Conservation (phyloP, 2,329 filamentous ascomycete genomes). For the Talaromyces sp. region DNA sequence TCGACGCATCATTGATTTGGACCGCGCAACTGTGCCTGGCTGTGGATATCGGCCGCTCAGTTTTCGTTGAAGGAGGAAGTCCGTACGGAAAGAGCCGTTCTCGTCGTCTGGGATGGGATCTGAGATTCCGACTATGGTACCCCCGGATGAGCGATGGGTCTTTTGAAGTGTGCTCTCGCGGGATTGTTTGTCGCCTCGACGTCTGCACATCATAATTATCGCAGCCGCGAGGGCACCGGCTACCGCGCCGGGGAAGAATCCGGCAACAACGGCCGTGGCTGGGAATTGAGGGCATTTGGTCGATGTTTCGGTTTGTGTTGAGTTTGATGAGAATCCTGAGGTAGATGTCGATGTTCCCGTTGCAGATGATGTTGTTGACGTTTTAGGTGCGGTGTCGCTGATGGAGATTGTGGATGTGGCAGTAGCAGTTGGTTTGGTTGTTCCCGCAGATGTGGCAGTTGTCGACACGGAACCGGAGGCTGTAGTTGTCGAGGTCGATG, state of each 20-base stretch:
- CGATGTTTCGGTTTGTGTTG: constrained; percentile 23
- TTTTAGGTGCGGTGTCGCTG: constrained; percentile 1
- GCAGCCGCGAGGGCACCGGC: constrained; percentile 53
- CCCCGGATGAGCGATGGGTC: constrained; percentile 32
- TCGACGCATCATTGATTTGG: constrained; percentile 35
- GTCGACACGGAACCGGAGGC: constrained; percentile 24
- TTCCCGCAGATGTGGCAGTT: constrained; percentile 23
- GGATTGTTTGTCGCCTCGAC: constrained; percentile 26
- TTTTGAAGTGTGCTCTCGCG: constrained; percentile 10
- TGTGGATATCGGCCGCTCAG: constrained; percentile 24
- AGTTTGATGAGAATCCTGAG: constrained; percentile 25
- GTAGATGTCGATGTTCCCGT: constrained; percentile 13
- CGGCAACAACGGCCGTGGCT: constrained; percentile 42
- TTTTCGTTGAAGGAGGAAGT: constrained; percentile 41
- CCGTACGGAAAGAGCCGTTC: constrained; percentile 43
- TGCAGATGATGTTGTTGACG: constrained; percentile 23
- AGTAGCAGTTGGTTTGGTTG: constrained; percentile 21
- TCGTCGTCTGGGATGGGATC: constrained; percentile 44
- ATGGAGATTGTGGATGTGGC: constrained; percentile 12
- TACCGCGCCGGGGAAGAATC: constrained; percentile 49
- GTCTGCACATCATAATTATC: constrained; percentile 47
- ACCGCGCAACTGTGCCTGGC: constrained; percentile 24
- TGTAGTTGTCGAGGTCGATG: constrained; percentile 26
- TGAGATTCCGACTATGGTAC: constrained; percentile 40
- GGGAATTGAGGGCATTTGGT: constrained; percentile 42